A percentile compares a stretch with the other conserved stretches of the same genome.
Conservation (phyloP, 2,329 filamentous ascomycete genomes). For the Ophiostoma triangulosporum region DNA sequence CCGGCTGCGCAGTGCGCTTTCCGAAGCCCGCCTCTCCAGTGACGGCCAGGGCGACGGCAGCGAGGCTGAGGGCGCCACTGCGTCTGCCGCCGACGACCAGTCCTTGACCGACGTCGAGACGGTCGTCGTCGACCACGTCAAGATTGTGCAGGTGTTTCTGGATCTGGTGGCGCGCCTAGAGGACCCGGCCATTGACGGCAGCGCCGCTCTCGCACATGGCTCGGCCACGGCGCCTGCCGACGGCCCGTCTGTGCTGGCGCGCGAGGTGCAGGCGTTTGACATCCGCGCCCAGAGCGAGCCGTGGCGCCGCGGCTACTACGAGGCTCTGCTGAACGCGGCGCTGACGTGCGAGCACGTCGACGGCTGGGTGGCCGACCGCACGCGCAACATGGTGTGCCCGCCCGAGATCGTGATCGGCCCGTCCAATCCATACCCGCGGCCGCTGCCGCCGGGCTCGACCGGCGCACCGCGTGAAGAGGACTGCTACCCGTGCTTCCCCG, state of each 20-base stretch:
- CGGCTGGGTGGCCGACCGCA: slow-evolving; percentile 60
- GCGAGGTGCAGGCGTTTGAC: slow-evolving; percentile 37
- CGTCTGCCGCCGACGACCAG: slow-evolving; percentile 40
- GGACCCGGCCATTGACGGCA: slow-evolving; percentile 53
- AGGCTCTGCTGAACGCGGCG: slow-evolving; percentile 65
- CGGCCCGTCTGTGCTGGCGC: not conserved
- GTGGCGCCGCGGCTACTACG: slow-evolving; percentile 78
- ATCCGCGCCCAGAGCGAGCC: slow-evolving; percentile 62
- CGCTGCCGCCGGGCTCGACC: slow-evolving; percentile 50
- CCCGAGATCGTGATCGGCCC: slow-evolving; percentile 64
- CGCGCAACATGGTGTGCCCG: slow-evolving; percentile 52
- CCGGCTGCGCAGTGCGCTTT: slow-evolving; percentile 50
- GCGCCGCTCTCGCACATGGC: slow-evolving; percentile 40
- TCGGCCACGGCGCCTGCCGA: slow-evolving; percentile 19
- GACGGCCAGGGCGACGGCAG: not conserved
- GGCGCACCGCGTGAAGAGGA: slow-evolving; percentile 61
- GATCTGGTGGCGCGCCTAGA: slow-evolving; percentile 55
- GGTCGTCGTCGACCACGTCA: slow-evolving; percentile 53
- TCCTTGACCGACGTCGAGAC: slow-evolving; percentile 12
- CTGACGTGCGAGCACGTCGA: slow-evolving; percentile 70
- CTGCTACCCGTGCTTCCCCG: slow-evolving; percentile 53
- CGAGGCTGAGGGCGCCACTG: not conserved
- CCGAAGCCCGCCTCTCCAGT: slow-evolving; percentile 33
- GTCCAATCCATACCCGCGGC: slow-evolving; percentile 67
- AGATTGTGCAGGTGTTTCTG: slow-evolving; percentile 46